Conservation (phyloP, 805 yeast species). For the Priceomyces castillae region DNA sequence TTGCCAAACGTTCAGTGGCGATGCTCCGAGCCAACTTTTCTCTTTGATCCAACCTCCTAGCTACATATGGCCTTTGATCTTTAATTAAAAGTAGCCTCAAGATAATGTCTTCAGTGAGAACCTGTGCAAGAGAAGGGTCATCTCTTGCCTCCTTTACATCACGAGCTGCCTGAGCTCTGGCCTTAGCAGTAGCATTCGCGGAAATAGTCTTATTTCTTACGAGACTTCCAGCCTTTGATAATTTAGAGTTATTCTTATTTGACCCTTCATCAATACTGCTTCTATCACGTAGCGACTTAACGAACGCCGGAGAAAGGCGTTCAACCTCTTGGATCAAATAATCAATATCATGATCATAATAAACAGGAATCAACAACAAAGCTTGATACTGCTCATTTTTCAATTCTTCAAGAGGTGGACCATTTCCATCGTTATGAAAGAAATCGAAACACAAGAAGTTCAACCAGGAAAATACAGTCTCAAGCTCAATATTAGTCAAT, state of each 20-base stretch:
- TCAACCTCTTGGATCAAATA: conserved; percentile 59
- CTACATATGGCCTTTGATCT: conserved; percentile 59
- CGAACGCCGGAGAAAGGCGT: conserved; percentile 52
- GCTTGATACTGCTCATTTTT: conserved; percentile 64
- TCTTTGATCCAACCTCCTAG: conserved; percentile 57
- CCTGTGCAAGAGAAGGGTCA: conserved; percentile 41
- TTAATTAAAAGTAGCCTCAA: conserved; percentile 68
- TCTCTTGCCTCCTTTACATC: conserved; percentile 43
- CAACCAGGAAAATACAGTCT: conserved; percentile 70
- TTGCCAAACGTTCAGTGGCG: conserved; percentile 50
- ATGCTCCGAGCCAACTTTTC: conserved; percentile 55
- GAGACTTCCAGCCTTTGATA: conserved; percentile 45
- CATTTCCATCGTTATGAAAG: conserved; percentile 78
- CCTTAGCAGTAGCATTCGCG: conserved; percentile 66
- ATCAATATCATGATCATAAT: conserved; percentile 51
- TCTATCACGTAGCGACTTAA: conserved; percentile 47
- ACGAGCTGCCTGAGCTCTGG: conserved; percentile 46
- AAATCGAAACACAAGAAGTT: conserved; percentile 63
- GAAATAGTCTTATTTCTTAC: conserved; percentile 64
- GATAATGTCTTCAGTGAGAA: conserved; percentile 61
- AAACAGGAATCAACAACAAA: conserved; percentile 59
- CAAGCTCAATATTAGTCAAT: conserved; percentile 59
- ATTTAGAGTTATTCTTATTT: conserved; percentile 2
- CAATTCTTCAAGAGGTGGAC: conserved; percentile 66
- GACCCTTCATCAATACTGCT: conserved; percentile 38